phyloP scores from a whole-genome alignment of 1,139 yeast genomes.

The Suhomyces atakaporum region DNA sequence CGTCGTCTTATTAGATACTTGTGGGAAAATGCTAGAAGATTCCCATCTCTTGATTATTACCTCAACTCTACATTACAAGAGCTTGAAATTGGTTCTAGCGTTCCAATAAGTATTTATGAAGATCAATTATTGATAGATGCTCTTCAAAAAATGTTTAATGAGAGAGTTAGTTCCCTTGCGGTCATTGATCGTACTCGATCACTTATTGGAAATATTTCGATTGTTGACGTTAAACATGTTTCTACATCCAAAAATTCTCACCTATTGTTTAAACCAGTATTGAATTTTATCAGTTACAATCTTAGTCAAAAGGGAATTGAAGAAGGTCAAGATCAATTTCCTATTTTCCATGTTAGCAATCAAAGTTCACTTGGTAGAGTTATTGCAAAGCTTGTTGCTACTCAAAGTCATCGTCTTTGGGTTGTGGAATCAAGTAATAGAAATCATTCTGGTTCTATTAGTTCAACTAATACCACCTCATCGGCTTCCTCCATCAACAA shows the following conservation, averaged over 20 bases:
- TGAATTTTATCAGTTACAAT: slow-evolving; percentile 84
- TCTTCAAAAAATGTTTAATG: slow-evolving; percentile 76
- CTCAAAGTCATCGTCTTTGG: slow-evolving; percentile 92
- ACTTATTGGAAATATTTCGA: slow-evolving; percentile 87
- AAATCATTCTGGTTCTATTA: slow-evolving; percentile 15
- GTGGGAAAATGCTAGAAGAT: slow-evolving; percentile 90
- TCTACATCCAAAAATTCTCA: slow-evolving; percentile 85
- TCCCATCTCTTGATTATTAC: slow-evolving; percentile 74
- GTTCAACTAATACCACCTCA: slow-evolving; percentile 11
- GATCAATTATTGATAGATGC: slow-evolving; percentile 89
- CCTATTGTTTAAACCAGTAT: slow-evolving; percentile 75
- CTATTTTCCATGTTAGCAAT: slow-evolving; percentile 88
- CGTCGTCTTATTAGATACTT: slow-evolving; percentile 78
- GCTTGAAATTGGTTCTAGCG: slow-evolving; percentile 66
- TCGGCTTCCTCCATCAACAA: slow-evolving; percentile 11
- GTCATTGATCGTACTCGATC: slow-evolving; percentile 81
- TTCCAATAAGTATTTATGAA: slow-evolving; percentile 78
- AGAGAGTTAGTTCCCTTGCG: slow-evolving; percentile 86
- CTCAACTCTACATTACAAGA: slow-evolving; percentile 68
- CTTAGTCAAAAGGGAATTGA: slow-evolving; percentile 86
- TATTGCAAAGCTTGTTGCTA: slow-evolving; percentile 92
- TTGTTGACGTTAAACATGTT: slow-evolving; percentile 87
- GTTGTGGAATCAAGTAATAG: slow-evolving; percentile 62
- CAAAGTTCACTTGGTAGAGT: slow-evolving; percentile 82
- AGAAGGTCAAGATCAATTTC: slow-evolving; percentile 94